Evolutionary conservation across 805 yeast species (phyloP).

Genomic region (Metschnikowia hibisci): DNA sequence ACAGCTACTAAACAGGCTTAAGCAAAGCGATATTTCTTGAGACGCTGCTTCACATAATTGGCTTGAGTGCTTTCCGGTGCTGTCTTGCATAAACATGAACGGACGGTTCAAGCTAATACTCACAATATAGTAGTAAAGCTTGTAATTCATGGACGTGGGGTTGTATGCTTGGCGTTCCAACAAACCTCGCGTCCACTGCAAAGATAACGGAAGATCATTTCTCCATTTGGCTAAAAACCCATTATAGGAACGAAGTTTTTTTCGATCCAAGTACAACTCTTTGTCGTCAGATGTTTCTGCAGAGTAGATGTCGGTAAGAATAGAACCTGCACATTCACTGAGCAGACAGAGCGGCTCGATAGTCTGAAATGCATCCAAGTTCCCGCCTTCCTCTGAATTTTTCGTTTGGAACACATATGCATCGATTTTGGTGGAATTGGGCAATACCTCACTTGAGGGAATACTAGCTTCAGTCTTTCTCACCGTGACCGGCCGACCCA

Average conservation of each 20-base stretch:
- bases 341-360: constrained; percentile 16
- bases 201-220: constrained; percentile 10
- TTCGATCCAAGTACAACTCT: constrained; percentile 10
- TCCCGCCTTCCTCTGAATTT: constrained; percentile 1
- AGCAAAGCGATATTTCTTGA: constrained; percentile 14
- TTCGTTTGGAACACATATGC: constrained; percentile 13
- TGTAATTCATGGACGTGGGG: constrained; percentile 17
- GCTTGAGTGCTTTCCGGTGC: constrained; percentile 2
- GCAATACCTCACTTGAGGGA: constrained; percentile 18
- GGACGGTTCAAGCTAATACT: constrained; percentile 17
- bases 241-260: constrained; percentile 12
- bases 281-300: constrained; percentile 14
- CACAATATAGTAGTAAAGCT: constrained; percentile 17
- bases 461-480: constrained; percentile 18
- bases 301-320: constrained; percentile 16
- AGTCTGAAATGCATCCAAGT: constrained; percentile 16
- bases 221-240: constrained; percentile 14
- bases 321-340: constrained; percentile 17
- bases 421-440: constrained; percentile 14
- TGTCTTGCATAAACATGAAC: constrained; percentile 8
- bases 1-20: constrained; percentile 11
- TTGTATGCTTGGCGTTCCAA: constrained; percentile 13
- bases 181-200: constrained; percentile 14
- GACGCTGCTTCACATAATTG: constrained; percentile 14
- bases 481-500: constrained; percentile 21